A percentile compares a stretch with the other conserved stretches of the same genome.
phyloP scores from a whole-genome alignment of 2,329 filamentous ascomycete species.

The Diaporthe sp. region DNA sequence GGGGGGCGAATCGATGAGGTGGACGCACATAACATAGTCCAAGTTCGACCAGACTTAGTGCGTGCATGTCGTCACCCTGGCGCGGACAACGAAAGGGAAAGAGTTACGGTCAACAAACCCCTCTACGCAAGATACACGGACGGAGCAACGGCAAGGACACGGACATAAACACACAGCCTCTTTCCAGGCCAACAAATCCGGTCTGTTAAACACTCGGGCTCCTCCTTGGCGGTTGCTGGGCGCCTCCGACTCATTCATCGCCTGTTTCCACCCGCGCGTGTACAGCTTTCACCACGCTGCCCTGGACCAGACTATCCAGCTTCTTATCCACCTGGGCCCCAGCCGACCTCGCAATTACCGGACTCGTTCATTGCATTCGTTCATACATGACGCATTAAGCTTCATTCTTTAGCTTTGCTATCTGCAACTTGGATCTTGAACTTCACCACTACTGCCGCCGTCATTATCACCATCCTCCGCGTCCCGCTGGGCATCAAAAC shows the following conservation, averaged over 20 bases:
- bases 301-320: not conserved
- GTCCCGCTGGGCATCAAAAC: not conserved
- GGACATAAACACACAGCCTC: slow-evolving; percentile 16
- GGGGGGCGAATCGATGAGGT: slow-evolving; percentile 22
- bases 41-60: slow-evolving; percentile 4
- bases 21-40: slow-evolving; percentile 11
- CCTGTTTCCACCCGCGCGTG: slow-evolving; percentile 24
- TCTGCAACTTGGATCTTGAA: not conserved
- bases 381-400: not conserved
- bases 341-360: slow-evolving; percentile 4
- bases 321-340: not conserved
- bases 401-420: not conserved
- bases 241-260: slow-evolving; percentile 26
- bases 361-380: not conserved
- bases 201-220: slow-evolving; percentile 6
- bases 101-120: slow-evolving; percentile 16
- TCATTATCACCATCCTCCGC: too few relatives aligned
- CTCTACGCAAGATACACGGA: not conserved
- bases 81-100: slow-evolving; percentile 1
- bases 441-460: not conserved
- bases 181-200: not conserved
- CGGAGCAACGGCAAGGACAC: not conserved
- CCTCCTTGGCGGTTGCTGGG: slow-evolving; percentile 18
- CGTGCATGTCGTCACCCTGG: slow-evolving; percentile 26
- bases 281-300: slow-evolving; percentile 5